Percentiles rank a stretch among this genome's conserved stretches.
Conservation (phyloP, 805 yeast species). For the Lachancea mirantina region DNA sequence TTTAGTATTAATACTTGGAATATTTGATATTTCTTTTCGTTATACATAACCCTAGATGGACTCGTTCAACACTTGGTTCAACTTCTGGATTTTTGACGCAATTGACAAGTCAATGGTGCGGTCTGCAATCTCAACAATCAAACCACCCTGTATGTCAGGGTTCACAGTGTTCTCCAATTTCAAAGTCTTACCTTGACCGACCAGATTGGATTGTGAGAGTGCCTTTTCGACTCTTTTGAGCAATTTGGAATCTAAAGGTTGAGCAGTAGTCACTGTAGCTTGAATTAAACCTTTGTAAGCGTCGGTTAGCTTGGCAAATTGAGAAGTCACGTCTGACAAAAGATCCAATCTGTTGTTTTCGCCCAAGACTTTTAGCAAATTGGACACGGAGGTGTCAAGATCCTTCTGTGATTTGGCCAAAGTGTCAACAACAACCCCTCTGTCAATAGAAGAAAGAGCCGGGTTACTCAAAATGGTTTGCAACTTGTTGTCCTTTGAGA, state of each 20-base stretch:
- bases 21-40: conserved; percentile 6
- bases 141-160: conserved; percentile 92
- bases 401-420: conserved; percentile 39
- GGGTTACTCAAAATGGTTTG: conserved; percentile 67
- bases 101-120: conserved; percentile 92
- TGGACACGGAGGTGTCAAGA: conserved; percentile 65
- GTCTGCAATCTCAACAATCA: conserved; percentile 93
- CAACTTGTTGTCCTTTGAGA: conserved; percentile 59
- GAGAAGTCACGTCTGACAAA: conserved; percentile 55
- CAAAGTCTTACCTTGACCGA: conserved; percentile 80
- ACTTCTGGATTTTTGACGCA: conserved; percentile 73
- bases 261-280: conserved; percentile 86
- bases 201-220: conserved; percentile 67
- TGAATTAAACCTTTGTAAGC: conserved; percentile 89
- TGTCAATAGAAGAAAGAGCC: conserved; percentile 67
- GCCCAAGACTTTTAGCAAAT: conserved; percentile 78
- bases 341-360: conserved; percentile 88
- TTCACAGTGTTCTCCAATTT: conserved; percentile 75
- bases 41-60: conserved; percentile 48
- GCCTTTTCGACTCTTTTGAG: conserved; percentile 74
- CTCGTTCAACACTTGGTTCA: conserved; percentile 84
- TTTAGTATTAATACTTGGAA: too few species aligned
- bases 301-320: conserved; percentile 72
- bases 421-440: conserved; percentile 60
- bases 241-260: conserved; percentile 73